Evolutionary conservation across 1,139 yeast species (phyloP).

Genomic region (Wickerhamomyces sp.): DNA sequence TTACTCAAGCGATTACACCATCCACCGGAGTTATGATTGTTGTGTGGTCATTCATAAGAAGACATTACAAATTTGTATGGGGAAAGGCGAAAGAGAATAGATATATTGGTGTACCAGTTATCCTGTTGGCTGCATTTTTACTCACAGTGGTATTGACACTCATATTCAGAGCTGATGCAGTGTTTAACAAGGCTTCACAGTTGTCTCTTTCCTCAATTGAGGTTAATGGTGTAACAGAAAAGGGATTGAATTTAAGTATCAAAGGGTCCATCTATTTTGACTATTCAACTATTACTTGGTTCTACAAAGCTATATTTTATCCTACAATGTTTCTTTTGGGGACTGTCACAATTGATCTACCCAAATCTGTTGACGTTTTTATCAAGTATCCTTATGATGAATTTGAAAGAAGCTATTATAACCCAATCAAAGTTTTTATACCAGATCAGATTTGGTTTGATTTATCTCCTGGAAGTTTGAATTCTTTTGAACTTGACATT

Average conservation of each 20-base stretch:
- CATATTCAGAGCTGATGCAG: constrained; percentile 2
- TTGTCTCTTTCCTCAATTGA: constrained; percentile 7
- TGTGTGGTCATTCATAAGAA: neutral
- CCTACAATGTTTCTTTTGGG: constrained; percentile 8
- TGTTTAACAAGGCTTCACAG: constrained; percentile 7
- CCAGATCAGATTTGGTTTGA: constrained; percentile 5
- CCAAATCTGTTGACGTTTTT: constrained; percentile 8
- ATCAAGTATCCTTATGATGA: constrained; percentile 7
- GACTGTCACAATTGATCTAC: constrained; percentile 1
- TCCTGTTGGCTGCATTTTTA: neutral
- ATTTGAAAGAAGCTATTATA: constrained; percentile 2
- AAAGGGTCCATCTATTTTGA: constrained; percentile 12
- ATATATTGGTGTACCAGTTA: neutral
- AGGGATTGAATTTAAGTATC: constrained; percentile 11
- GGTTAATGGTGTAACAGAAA: constrained; percentile 8
- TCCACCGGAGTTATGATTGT: neutral
- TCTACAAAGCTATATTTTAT: constrained; percentile 5
- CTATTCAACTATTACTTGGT: constrained; percentile 11
- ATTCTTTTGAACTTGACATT: constrained; percentile 4
- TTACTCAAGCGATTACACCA: neutral
- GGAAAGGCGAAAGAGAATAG: neutral
- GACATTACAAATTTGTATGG: neutral
- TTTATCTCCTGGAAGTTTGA: constrained; percentile 8
- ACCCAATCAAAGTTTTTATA: constrained; percentile 5
- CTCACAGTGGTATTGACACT: neutral